These are phyloP conservation scores for Limnanthes douglasii DNA, from an alignment of 345 rosid species.

Conservation along the genomic window DNA sequence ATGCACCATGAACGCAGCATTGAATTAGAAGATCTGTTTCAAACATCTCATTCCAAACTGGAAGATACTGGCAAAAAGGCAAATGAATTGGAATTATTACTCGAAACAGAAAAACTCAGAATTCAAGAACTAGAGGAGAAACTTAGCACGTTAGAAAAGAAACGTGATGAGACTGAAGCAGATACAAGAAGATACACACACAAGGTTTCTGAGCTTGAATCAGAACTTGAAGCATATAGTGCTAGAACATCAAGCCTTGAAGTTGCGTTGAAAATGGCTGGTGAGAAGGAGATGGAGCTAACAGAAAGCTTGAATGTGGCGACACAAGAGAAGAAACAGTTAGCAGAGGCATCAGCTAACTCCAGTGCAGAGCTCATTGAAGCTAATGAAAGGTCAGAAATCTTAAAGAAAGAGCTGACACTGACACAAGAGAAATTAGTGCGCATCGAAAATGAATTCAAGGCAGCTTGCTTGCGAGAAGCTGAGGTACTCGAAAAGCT, in stretches of 20 bases:
- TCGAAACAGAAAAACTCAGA: constrained; percentile 77
- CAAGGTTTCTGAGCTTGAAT: constrained; percentile 45
- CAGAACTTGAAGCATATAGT: constrained; percentile 63
- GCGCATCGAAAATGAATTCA: constrained; percentile 49
- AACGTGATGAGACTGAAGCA: constrained; percentile 46
- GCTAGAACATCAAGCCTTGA: constrained; percentile 60
- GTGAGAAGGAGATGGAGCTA: constrained; percentile 48
- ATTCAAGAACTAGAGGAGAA: constrained; percentile 93
- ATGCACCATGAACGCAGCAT: constrained; percentile 47
- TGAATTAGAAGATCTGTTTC: constrained; percentile 53
- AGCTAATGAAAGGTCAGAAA: constrained; percentile 51
- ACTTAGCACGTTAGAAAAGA: constrained; percentile 47
- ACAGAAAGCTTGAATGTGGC: constrained; percentile 35
- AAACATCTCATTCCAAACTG: constrained; percentile 48
- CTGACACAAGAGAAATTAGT: constrained; percentile 46
- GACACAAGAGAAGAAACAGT: constrained; percentile 47
- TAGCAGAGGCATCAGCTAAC: constrained; percentile 38
- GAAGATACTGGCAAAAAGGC: constrained; percentile 60
- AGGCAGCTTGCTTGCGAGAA: constrained; percentile 49
- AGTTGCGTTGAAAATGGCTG: constrained; percentile 41
- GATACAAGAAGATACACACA: constrained; percentile 33
- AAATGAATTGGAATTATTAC: constrained; percentile 73
- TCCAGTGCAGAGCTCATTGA: constrained; percentile 43
- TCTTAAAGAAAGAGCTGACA: constrained; percentile 53
- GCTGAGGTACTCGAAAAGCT: constrained; percentile 56